Evolutionary conservation across 768 basidiomycete species (phyloP), one percentile per base, ranked within the genome.

Genomic region (Infundibulicybe gibba): DNA sequence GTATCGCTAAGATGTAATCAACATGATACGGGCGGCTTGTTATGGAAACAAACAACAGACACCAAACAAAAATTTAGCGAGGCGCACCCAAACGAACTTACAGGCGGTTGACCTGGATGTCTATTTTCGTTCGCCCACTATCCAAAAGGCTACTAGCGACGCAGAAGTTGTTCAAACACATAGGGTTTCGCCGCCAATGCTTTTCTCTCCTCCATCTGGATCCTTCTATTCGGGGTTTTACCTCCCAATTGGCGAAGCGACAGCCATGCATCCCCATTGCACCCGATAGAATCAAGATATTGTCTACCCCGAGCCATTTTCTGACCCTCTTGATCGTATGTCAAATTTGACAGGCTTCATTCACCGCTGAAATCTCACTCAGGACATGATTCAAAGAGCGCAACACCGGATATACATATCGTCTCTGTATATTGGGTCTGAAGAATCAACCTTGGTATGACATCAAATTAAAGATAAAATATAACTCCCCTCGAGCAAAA

Each of bases 341-440:
- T 68, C 33, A 19, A 30, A 15, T 14, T 33, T 17, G 35, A 38
- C 31, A 14, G 30, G 14, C 19, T 10, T 40, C 20, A 30, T 43
- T 32, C 30, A 15, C 13, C 33, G 25, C 42, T 43, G 3, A 50
- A 40, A 16, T 41, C 30, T 40, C 11, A 38, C 16, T 12, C 56
- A 94, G 93, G 71, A 79, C 49, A 84, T 91, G 75, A 83, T 98
- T 44, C 68, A 69, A 38, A 72, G 79, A n/a, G 95, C 95, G 0
- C 79, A 81, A 47, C 65, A 71, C 42, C 80, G 94, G 47, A 81
- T 99, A 55, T 90, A 94, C 59, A 75, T 99, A 21, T 97, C 95
- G 0, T 90, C 90, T 1, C 69, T 97, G 10, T 97, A 97, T 62
- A 82, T 97, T 45, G 92, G 92, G 11, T 76, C 82, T 10, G 76